A percentile compares a stretch with the other conserved stretches of the same genome.
These are phyloP conservation scores for Leishmania martiniquensis DNA, from an alignment of 208 protist species.

Conservation along the genomic window DNA sequence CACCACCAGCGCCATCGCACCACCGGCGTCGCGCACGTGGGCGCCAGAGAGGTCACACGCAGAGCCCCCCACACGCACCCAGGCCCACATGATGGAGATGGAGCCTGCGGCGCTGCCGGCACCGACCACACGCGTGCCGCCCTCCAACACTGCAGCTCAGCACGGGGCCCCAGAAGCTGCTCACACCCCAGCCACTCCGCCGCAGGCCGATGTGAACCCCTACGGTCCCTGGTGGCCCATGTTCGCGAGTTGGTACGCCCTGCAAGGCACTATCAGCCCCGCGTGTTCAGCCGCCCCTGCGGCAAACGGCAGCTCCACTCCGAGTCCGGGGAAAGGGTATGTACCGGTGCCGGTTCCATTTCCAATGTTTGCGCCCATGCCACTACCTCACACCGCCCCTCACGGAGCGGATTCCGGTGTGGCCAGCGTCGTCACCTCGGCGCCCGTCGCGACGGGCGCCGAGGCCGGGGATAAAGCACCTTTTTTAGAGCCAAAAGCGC, in stretches of 20 bases:
- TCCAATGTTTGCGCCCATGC: constrained; percentile 23
- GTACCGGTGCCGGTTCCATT: constrained; percentile 24
- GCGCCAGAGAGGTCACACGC: not conserved
- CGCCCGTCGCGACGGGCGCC: not conserved
- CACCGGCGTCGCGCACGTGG: not conserved
- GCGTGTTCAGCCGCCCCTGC: not conserved
- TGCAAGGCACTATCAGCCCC: not conserved
- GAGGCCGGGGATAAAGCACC: not conserved
- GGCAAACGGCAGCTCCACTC: not conserved
- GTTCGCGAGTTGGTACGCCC: constrained; percentile 20
- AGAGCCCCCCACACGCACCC: not conserved
- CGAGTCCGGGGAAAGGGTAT: constrained; percentile 4
- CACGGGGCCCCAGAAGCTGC: not conserved
- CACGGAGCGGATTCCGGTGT: not conserved
- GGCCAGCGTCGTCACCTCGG: not conserved
- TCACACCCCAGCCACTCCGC: not conserved
- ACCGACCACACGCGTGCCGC: not conserved
- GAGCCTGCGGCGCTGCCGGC: not conserved
- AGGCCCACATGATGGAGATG: not conserved
- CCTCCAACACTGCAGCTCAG: not conserved
- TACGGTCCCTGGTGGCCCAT: constrained; percentile 31
- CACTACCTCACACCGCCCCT: not conserved
- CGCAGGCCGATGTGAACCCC: not conserved
- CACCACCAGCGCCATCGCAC: not conserved
- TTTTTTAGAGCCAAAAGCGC: not conserved